phyloP scores from a whole-genome alignment of 169 alveolate genomes.

The Plasmodium knowlesi region DNA sequence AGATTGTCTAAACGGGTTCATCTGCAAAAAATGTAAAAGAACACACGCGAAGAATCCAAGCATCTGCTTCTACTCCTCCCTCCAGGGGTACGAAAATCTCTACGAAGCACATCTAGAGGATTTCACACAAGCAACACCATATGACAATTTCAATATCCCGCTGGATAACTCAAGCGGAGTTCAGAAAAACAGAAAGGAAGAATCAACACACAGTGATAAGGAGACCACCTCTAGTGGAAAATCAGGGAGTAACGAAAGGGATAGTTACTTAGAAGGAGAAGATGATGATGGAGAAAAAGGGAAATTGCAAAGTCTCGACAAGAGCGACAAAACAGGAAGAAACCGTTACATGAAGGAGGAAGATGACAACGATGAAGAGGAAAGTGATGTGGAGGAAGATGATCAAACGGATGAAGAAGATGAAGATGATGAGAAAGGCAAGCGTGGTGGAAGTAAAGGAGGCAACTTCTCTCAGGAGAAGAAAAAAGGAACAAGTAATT shows the following conservation, averaged over 20 bases:
- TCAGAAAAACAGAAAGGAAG: neutral
- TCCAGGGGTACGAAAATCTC: slow-evolving; percentile 50
- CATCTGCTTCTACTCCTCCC: slow-evolving; percentile 64
- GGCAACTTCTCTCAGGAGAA: neutral
- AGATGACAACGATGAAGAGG: slow-evolving; percentile 14
- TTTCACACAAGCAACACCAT: neutral
- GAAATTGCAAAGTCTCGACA: neutral
- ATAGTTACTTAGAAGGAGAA: neutral
- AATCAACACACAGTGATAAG: neutral
- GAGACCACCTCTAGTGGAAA: neutral
- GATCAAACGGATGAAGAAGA: neutral
- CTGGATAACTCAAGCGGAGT: slow-evolving; percentile 14
- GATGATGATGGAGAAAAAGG: neutral
- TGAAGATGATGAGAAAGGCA: neutral
- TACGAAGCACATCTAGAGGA: slow-evolving; percentile 69
- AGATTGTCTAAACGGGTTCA: slow-evolving; percentile 57
- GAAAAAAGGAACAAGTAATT: neutral
- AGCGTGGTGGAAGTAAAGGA: neutral
- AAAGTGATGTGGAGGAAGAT: neutral
- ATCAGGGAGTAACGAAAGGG: neutral
- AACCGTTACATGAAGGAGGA: neutral
- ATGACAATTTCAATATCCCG: slow-evolving; percentile 44
- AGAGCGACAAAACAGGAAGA: neutral
- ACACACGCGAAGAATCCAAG: slow-evolving; percentile 61
- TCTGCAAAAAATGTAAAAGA: slow-evolving; percentile 54